Base-by-base conservation (phyloP, 768 basidiomycete genomes). In the Suillus variegatus region DNA sequence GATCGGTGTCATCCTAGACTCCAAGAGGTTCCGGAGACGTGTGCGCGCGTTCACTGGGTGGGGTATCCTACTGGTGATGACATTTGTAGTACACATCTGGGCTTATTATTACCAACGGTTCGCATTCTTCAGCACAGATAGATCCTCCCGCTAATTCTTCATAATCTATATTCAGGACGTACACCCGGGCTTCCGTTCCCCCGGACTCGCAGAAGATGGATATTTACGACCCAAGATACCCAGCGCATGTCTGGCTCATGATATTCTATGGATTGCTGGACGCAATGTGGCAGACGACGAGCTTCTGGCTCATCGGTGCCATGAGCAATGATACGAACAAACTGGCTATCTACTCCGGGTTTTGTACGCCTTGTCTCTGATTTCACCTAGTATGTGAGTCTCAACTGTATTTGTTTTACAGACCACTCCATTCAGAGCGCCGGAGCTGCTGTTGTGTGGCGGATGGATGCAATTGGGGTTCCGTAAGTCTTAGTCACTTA, bases 311-410 rank as follows among this genome's bases (percentile, higher is more conserved):
- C 72, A 90, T 91, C 82, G 92, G 92, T 49, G 88, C 90, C 10
- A 90, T 94, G 88, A 90, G 89, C 28, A 92, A 93, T 66, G 88
- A 93, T 71, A 86, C 89, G 8, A 85, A 82, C 6, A 91, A 91
- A 72, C 83, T 94, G 22, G 92, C 92, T 0, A 84, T 92, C 72
- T 88, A 92, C 71, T 77, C 88, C 7, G 92, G 93, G 35, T 90
- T 94, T 70, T 93, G 91, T 93, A 72, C 67, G 88, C 80, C 3
- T 64, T 10, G 25, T 63, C 62, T 28, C 36, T 58, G 4, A 14
- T 25, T 32, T 41, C 20, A 12, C 6, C 28, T 49, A 18, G 49
- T 47, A 46, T 41, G 12, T 35, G 6, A 40, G 5, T 46, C 16
- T 22, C 57, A 51, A 18, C 22, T 35, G n/a, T 64, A 67, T 6